phyloP scores from a whole-genome alignment of 1,284 basidiomycete species.

The Apiotrichum gamsii region DNA sequence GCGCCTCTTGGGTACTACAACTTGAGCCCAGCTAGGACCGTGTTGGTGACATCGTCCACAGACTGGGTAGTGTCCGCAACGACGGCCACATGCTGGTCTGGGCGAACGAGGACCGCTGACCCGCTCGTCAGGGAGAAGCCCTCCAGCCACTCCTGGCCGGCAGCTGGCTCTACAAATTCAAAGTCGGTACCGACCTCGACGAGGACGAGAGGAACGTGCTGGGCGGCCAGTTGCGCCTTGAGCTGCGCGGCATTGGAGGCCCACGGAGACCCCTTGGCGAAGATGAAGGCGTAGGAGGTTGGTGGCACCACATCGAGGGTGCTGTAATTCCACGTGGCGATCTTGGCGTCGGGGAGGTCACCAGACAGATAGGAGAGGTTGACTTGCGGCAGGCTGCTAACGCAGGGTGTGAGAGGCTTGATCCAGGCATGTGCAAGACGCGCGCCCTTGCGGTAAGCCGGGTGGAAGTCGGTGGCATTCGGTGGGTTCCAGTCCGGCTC shows the following conservation, averaged over 20 bases:
- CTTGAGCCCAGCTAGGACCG: neutral
- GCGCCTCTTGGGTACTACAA: too few relatives aligned
- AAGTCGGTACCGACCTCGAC: slow-evolving; percentile 16
- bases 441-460: slow-evolving; percentile 16
- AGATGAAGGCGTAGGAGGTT: slow-evolving; percentile 11
- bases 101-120: slow-evolving; percentile 12
- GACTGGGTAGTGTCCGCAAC: neutral
- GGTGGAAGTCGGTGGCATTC: slow-evolving; percentile 11
- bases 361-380: slow-evolving; percentile 14
- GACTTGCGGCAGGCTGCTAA: slow-evolving; percentile 8
- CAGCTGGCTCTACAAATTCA: slow-evolving; percentile 12
- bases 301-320: slow-evolving; percentile 17
- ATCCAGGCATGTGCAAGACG: slow-evolving; percentile 21
- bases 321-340: slow-evolving; percentile 11
- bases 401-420: neutral
- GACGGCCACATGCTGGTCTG: slow-evolving; percentile 19
- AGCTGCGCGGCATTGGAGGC: slow-evolving; percentile 1
- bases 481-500: slow-evolving; percentile 13
- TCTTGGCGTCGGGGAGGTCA: slow-evolving; percentile 9
- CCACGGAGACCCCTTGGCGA: slow-evolving; percentile 1
- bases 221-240: neutral
- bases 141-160: slow-evolving; percentile 11
- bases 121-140: slow-evolving; percentile 10
- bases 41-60: neutral
- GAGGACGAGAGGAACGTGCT: neutral